Evolutionary conservation across 2,329 filamentous ascomycete species (phyloP), one percentile per base, ranked within the genome.

Genomic region (Chaetomium sp.): DNA sequence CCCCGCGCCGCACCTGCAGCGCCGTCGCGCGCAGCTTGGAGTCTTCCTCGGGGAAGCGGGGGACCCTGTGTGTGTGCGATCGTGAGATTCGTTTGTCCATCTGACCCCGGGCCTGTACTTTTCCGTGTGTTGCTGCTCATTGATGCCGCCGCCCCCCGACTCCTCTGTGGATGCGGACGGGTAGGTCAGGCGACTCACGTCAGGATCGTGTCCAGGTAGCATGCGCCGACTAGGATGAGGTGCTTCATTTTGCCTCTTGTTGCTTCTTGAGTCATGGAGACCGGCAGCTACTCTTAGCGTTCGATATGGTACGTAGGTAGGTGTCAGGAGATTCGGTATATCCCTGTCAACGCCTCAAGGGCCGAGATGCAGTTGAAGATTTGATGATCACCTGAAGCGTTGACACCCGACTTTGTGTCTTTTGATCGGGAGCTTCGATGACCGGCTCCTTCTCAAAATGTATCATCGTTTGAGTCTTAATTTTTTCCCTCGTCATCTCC

Each of bases 171-270:
- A 60, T 21, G 19, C 19, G 27, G 27, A 3, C 3, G 16, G 25
- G 23, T 10, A 31, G 13, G 31, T 12, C 1, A 33, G 10, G 27
- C 55, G 58, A 75, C 83, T 75, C 78, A 83, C 87, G 81, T 87
- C 49, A 90, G 79, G 65, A 91, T 89, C 1, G 87, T 91, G 75
- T 91, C 89, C 45, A 90, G 77, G 76, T 91, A 91, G 70, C 87
- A 89, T 29, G 87, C 87, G 25, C 89, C 89, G 53, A 89, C 80
- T 54, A 87, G 83, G 59, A 90, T 78, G 66, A 91, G 79, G 68
- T 85, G 83, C 76, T 81, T 83, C 79, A 83, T 85, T 16, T 58
- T 58, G 25, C 33, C 9, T 19, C n/a, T 68, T 76, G 12, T 51
- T 42, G 29, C 16, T 13, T 45, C 21, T 8, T n/a, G 16, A n/a